phyloP scores from a whole-genome alignment of 495 filamentous ascomycete genomes.

The Penicillium riverlandense region DNA sequence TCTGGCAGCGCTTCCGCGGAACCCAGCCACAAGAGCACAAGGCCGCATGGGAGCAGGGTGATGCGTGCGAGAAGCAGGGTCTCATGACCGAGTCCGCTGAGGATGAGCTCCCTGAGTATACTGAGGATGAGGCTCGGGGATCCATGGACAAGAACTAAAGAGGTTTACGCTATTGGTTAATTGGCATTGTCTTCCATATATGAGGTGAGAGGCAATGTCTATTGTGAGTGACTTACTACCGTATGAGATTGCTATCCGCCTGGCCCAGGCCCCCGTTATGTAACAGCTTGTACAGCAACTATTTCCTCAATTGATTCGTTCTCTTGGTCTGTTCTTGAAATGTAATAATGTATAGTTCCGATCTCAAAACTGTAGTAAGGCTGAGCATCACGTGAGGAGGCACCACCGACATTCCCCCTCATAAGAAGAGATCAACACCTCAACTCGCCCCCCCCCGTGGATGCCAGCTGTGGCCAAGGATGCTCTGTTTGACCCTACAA shows the following conservation, averaged over 20 bases:
- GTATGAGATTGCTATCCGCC: too few species aligned
- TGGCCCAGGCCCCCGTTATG: too few species aligned
- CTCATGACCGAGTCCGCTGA: conserved; percentile 26
- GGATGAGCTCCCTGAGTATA: conserved; percentile 27
- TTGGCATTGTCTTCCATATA: background rate
- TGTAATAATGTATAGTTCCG: too few species aligned
- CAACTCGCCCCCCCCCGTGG: conserved; percentile 4
- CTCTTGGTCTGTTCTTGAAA: too few species aligned
- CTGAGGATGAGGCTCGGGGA: conserved; percentile 19
- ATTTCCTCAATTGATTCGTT: too few species aligned
- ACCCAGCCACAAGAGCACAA: conserved; percentile 18
- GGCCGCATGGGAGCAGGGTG: conserved; percentile 28
- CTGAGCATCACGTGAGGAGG: conserved; percentile 4
- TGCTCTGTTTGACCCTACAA: conserved; percentile 21
- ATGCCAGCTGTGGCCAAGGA: conserved; percentile 14
- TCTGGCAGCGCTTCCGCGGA: conserved; percentile 42
- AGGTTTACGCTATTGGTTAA: background rate
- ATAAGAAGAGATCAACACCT: conserved; percentile 18
- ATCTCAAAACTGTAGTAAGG: background rate
- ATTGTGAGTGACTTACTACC: background rate
- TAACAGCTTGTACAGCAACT: conserved; percentile 11
- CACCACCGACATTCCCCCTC: conserved; percentile 16
- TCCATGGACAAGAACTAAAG: conserved; percentile 26
- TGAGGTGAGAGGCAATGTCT: background rate
- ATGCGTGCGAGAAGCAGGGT: conserved; percentile 32